Evolutionary conservation across 805 yeast species (phyloP).

Genomic region (Sugiyamaella valdiviana): DNA sequence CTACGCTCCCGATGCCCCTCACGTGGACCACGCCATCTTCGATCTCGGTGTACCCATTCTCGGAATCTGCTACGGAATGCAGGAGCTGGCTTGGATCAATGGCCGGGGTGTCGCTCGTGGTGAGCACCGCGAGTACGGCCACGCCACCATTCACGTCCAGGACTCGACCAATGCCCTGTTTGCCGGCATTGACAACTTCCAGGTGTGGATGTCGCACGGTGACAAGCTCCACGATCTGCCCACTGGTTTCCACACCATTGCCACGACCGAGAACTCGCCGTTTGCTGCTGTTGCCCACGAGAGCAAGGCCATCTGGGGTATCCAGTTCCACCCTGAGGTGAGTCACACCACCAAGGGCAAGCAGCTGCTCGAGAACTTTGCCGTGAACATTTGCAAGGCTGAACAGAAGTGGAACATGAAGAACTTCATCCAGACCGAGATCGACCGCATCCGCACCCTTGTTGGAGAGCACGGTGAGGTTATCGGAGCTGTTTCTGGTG

Average conservation of each 20-base stretch:
- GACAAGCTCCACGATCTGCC: slow-evolving; percentile 92
- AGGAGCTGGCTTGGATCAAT: slow-evolving; percentile 96
- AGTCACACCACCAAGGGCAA: slow-evolving; percentile 94
- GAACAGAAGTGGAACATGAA: slow-evolving; percentile 94
- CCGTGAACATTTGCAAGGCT: slow-evolving; percentile 83
- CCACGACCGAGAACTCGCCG: slow-evolving; percentile 91
- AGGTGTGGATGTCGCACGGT: slow-evolving; percentile 99
- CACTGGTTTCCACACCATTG: slow-evolving; percentile 79
- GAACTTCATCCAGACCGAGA: slow-evolving; percentile 95
- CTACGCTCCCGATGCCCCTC: slow-evolving; percentile 92
- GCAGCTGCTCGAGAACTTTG: slow-evolving; percentile 81
- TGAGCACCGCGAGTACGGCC: slow-evolving; percentile 97
- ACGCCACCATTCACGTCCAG: slow-evolving; percentile 76
- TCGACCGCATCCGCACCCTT: slow-evolving; percentile 78
- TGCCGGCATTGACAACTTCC: slow-evolving; percentile 85
- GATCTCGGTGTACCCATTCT: slow-evolving; percentile 86
- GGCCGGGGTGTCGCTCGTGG: slow-evolving; percentile 93
- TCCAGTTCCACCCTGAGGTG: slow-evolving; percentile 99
- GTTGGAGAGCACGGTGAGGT: slow-evolving; percentile 99
- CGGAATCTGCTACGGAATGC: slow-evolving; percentile 99
- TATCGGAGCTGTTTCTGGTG: slow-evolving; percentile 99
- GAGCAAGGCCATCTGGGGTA: slow-evolving; percentile 73
- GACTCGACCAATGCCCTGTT: slow-evolving; percentile 67
- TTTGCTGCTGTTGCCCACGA: slow-evolving; percentile 85
- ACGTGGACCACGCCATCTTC: slow-evolving; percentile 91